A percentile compares a stretch with the other conserved stretches of the same genome.
Conservation (phyloP, 1,139 yeast species). For the Suhomyces bolitotheri region DNA sequence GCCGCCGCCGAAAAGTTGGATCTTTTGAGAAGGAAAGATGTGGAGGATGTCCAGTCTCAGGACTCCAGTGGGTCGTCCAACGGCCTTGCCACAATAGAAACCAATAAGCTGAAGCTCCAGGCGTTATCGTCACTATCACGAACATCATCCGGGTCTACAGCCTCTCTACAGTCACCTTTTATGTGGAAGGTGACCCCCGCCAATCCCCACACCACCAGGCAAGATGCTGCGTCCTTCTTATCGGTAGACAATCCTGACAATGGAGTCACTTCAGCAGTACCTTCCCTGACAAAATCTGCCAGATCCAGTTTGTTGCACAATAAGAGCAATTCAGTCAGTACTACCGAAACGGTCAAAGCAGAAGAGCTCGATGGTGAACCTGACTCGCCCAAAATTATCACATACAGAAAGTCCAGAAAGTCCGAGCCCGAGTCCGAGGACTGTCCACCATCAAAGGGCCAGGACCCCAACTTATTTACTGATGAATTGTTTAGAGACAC, state of each 20-base stretch:
- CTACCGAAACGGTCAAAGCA: conserved; percentile 2
- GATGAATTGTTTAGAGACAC: conserved; percentile 39
- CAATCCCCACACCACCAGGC: conserved; percentile 56
- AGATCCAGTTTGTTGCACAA: conserved; percentile 14
- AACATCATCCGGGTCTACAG: conserved; percentile 28
- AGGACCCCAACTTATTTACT: conserved; percentile 38
- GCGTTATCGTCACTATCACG: conserved; percentile 11
- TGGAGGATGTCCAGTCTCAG: conserved; percentile 15
- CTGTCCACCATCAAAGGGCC: conserved; percentile 16
- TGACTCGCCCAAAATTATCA: conserved; percentile 47
- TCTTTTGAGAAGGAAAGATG: conserved; percentile 6
- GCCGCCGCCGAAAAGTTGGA: conserved; percentile 7
- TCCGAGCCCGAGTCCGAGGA: conserved; percentile 28
- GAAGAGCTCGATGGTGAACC: conserved; percentile 2
- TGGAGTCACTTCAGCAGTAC: conserved; percentile 1
- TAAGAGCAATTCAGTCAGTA: conserved; percentile 5
- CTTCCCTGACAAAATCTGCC: conserved; percentile 3
- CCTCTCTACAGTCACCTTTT: conserved; percentile 40
- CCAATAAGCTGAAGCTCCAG: conserved; percentile 7
- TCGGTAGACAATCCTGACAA: conserved; percentile 30
- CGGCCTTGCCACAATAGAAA: conserved; percentile 4
- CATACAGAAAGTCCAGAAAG: conserved; percentile 45
- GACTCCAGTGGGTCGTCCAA: conserved; percentile 9
- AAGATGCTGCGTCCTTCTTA: conserved; percentile 49
- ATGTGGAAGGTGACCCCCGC: conserved; percentile 54